A percentile compares a stretch with the other conserved stretches of the same genome.
Conservation (phyloP, 1,284 basidiomycete species). For the Inonotus hispidus region DNA sequence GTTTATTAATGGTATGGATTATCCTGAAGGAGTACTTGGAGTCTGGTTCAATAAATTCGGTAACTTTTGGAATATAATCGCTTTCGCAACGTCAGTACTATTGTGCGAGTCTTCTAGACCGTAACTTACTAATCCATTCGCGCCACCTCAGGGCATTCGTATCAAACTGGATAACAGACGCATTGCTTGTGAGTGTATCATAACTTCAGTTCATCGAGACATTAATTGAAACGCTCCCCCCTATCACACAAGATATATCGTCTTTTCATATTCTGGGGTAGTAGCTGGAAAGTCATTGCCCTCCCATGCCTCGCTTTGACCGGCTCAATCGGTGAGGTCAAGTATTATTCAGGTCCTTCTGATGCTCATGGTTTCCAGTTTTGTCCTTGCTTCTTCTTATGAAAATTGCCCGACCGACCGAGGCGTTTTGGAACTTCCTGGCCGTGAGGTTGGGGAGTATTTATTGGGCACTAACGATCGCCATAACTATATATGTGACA, state of each 20-base stretch:
- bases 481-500: constrained; percentile 11
- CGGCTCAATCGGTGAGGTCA: constrained; percentile 6
- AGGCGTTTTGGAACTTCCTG: neutral
- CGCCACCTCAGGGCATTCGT: neutral
- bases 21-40: constrained; percentile 1
- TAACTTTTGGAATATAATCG: neutral
- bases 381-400: constrained; percentile 4
- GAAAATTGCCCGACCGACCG: neutral
- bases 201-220: too few species aligned
- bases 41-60: neutral
- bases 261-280: constrained; percentile 1
- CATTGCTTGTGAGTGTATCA: neutral
- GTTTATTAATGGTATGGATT: neutral
- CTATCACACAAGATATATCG: constrained; percentile 4
- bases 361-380: neutral
- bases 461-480: constrained; percentile 12
- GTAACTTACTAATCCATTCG: neutral
- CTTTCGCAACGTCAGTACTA: neutral
- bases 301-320: constrained; percentile 1
- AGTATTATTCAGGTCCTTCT: neutral
- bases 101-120: neutral
- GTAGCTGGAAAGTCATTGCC: neutral
- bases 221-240: too few species aligned
- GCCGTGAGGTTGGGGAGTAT: constrained; percentile 4
- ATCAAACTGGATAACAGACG: neutral